These are phyloP conservation scores for Panaeolus papilionaceus DNA, from an alignment of 768 basidiomycete genomes.

Conservation along the genomic window DNA sequence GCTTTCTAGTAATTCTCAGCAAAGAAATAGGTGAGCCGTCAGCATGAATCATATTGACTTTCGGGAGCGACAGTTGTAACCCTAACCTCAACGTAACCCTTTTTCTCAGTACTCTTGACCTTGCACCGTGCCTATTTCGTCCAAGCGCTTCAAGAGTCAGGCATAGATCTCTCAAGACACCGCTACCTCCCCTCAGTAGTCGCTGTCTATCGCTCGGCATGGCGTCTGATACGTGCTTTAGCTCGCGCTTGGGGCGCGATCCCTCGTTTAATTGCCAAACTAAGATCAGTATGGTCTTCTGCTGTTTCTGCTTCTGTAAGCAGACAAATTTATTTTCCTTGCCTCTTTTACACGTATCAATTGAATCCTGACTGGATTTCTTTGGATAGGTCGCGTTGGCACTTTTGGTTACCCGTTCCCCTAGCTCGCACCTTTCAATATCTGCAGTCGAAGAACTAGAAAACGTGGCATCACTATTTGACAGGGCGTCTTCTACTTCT, in stretches of 20 bases:
- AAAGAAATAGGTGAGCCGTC: slow-evolving; percentile 54
- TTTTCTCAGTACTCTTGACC: slow-evolving; percentile 57
- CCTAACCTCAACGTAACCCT: background rate
- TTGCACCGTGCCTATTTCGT: slow-evolving; percentile 75
- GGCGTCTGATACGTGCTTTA: slow-evolving; percentile 63
- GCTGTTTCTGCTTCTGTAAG: slow-evolving; percentile 69
- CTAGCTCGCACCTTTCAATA: slow-evolving; percentile 52
- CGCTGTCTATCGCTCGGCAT: slow-evolving; percentile 75
- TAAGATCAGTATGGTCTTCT: slow-evolving; percentile 69
- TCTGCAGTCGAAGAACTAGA: slow-evolving; percentile 57
- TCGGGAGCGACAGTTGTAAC: background rate
- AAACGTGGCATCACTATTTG: slow-evolving; percentile 48
- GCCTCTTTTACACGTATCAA: background rate
- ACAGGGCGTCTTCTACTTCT: slow-evolving; percentile 50
- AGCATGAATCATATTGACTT: background rate
- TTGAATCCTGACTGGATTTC: background rate
- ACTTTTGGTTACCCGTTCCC: slow-evolving; percentile 56
- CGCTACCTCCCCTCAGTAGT: slow-evolving; percentile 72
- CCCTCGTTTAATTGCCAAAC: slow-evolving; percentile 49
- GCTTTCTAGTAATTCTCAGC: slow-evolving; percentile 46
- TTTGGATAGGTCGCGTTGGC: slow-evolving; percentile 62
- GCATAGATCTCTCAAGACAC: slow-evolving; percentile 62
- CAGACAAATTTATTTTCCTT: slow-evolving; percentile 16
- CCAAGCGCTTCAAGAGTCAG: slow-evolving; percentile 66
- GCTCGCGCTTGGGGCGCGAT: slow-evolving; percentile 45